Percentiles rank a stretch among this genome's conserved stretches.
Evolutionary conservation across 257 asterid species (phyloP).

Genomic region (Petrea volubilis): DNA sequence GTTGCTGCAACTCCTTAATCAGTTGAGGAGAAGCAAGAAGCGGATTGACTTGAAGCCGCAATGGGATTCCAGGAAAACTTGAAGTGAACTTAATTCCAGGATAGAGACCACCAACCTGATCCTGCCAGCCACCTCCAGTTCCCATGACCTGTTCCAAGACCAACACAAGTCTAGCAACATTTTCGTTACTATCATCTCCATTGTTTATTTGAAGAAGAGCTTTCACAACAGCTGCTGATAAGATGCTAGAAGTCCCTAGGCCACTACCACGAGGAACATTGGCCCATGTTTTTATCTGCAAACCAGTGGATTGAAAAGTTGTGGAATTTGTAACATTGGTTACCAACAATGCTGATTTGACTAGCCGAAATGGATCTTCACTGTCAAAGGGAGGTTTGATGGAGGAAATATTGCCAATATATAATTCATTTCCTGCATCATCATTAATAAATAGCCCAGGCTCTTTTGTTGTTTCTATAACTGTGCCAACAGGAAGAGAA

Average conservation of each 20-base stretch:
- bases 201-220: slow-evolving; percentile 75
- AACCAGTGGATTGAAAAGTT: slow-evolving; percentile 49
- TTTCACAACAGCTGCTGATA: slow-evolving; percentile 95
- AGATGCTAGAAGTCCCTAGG: slow-evolving; percentile 94
- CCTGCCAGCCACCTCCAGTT: slow-evolving; percentile 99
- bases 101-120: slow-evolving; percentile 94
- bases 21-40: slow-evolving; percentile 73
- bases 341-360: slow-evolving; percentile 84
- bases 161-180: slow-evolving; percentile 83
- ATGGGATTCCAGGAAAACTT: slow-evolving; percentile 85
- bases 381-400: slow-evolving; percentile 72
- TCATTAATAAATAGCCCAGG: slow-evolving; percentile 56
- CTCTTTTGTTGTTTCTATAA: slow-evolving; percentile 58
- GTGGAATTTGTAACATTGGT: slow-evolving; percentile 49
- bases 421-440: slow-evolving; percentile 63
- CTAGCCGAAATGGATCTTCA: slow-evolving; percentile 85
- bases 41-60: slow-evolving; percentile 84
- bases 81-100: slow-evolving; percentile 89
- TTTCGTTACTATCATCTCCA: slow-evolving; percentile 80
- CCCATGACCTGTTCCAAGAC: slow-evolving; percentile 95
- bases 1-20: slow-evolving; percentile 64
- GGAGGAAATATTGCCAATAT: slow-evolving; percentile 50
- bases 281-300: slow-evolving; percentile 92
- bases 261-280: slow-evolving; percentile 98
- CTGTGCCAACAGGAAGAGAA: slow-evolving; percentile 82